Evolutionary conservation across 2,329 filamentous ascomycete species (phyloP), one percentile per base, ranked within the genome.

Genomic region (Xylaria digitata): DNA sequence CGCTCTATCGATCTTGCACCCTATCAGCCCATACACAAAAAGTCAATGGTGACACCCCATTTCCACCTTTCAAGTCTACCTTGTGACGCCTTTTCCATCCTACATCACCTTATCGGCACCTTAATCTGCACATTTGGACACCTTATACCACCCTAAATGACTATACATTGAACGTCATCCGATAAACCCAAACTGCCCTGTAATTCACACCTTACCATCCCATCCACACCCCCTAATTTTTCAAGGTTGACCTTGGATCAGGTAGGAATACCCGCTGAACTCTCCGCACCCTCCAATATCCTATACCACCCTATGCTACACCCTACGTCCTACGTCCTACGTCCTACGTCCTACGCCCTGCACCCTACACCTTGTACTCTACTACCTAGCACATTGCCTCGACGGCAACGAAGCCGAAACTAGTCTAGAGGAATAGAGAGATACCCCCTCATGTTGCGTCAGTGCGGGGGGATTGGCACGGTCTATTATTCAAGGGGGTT

Each of bases 1-100:
- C 37, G 37, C 8, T 40, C 19, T 15, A 1, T 23, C 21, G 26
- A 8, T 30, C 11, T 11, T 52, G 5, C 26, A 17, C 40, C 40
- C 8, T n/a, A 40, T 40, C 50, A 43, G 52, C 34, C 21, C 17
- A 46, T 32, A 48, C 56, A 43, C 9, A 34, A 9, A 34, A 26
- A 45, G n/a, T 37, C 23, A 23, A 61, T 7, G 48, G 9, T 49
- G 9, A 17, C 59, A 55, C 50, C 50, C 42, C 55, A 55, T 30
- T 13, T 52, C 42, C 60, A 49, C 60, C 53, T 40, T 45, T 34
- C 23, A 6, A 19, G 40, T 52, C 19, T 46, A 58, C 55, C 49
- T 49, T 54, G 43, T 60, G 62, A 59, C 61, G 61, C 11, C 26
- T 42, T 11, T 23, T 2, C 13, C 9, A 19, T 9, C 42, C n/a